Evolutionary conservation across 2,329 filamentous ascomycete species (phyloP), one percentile per base, ranked within the genome.

Genomic region (Beauveria sp.): DNA sequence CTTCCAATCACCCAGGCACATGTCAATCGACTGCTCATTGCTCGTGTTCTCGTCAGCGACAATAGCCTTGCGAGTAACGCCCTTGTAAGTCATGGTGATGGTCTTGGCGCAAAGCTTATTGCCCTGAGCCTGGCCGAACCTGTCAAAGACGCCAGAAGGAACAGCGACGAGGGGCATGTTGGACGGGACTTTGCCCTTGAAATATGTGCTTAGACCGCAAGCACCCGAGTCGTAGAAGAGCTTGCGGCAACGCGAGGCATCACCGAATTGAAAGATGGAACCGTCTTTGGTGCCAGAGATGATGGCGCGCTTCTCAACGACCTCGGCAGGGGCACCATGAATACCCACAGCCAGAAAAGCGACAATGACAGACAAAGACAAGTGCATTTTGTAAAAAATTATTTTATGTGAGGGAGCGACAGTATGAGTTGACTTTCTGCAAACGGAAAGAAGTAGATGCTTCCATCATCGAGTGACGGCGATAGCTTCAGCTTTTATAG

Each of bases 1-100:
- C 57, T 61, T 55, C 62, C 62, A 63, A 26, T 60, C 52, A n/a
- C 51, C 57, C 16, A 63, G 46, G 20, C 62, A 63, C 62, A 63
- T 63, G 22, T 63, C 62, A 28, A 67, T 62, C 16, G 62, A 64
- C 57, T 67, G 66, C 52, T 72, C 69, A 65, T 68, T 52, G 31
- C 65, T 66, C 22, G 54, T 65, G 63, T 66, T 66, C 49, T 63
- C 60, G 24, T 67, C 60, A 9, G 65, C 65, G 3, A 62, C 62
- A 9, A 67, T 50, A 3, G 65, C 66, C 14, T 52, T 56, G 56
- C 60, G 50, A 3, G 62, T 63, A 2, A 61, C 62, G 9, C 62
- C 62, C 50, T 57, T 55, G 57, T 63, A 60, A 1, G 57, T 63
- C 62, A 63, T 60, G 28, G 62, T 63, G 52, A 63, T 61, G 38